Conservation (phyloP, 768 basidiomycete genomes). For the Obba rivulosa region DNA sequence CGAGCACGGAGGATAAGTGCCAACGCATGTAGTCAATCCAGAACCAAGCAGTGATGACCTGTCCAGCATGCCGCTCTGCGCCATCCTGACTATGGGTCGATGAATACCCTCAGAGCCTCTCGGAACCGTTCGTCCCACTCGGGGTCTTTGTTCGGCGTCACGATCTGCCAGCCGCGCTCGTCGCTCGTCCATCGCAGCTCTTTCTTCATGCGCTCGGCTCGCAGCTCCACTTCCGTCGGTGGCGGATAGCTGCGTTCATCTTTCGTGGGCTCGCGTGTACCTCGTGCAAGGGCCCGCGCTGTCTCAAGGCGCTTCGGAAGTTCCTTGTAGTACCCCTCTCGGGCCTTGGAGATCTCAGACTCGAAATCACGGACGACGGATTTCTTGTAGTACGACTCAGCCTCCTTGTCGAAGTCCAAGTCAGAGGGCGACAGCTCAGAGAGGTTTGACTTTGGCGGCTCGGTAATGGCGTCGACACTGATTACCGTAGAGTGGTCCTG, state of each 20-base stretch:
- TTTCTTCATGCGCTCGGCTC: conserved; percentile 83
- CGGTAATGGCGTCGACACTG: conserved; percentile 18
- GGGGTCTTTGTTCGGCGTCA: conserved; percentile 56
- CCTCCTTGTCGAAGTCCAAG: conserved; percentile 65
- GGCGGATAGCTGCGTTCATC: conserved; percentile 76
- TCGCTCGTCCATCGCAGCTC: conserved; percentile 84
- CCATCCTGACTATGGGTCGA: conserved; percentile 26
- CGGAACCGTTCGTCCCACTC: conserved; percentile 77
- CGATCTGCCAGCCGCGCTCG: conserved; percentile 71
- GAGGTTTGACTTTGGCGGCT: conserved; percentile 12
- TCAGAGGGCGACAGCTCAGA: conserved; percentile 37
- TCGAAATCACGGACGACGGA: conserved; percentile 45
- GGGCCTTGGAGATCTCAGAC: conserved; percentile 57
- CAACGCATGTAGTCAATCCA: too few relatives aligned
- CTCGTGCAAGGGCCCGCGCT: conserved; percentile 71
- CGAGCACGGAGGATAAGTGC: too few relatives aligned
- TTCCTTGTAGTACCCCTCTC: conserved; percentile 70
- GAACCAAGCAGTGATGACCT: too few relatives aligned
- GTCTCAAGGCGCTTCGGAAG: conserved; percentile 61
- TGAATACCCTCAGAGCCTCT: conserved; percentile 56
- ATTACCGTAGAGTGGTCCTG: conserved; percentile 15
- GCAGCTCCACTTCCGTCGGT: conserved; percentile 82
- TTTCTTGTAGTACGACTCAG: conserved; percentile 66
- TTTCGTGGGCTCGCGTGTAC: conserved; percentile 79
- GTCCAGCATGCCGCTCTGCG: too few relatives aligned